phyloP scores from a whole-genome alignment of 164 flowering plant genomes.

The Vitis labrusca region DNA sequence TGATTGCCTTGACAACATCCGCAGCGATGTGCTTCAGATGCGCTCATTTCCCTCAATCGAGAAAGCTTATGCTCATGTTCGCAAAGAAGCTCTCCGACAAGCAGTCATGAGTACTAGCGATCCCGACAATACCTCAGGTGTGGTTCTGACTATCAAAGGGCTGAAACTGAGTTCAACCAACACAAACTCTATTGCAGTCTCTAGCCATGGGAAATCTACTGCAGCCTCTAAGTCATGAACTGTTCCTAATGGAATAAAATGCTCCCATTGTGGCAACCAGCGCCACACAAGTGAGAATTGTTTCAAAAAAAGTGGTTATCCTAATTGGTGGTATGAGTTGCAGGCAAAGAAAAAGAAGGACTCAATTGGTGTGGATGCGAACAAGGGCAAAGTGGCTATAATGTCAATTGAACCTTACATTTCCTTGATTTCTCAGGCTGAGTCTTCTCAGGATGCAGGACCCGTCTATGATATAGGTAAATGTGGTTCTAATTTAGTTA shows the following conservation, averaged over 20 bases:
- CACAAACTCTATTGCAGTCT: too few relatives aligned
- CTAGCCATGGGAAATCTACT: slow-evolving; percentile 1
- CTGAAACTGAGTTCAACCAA: too few relatives aligned
- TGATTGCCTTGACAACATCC: too few relatives aligned
- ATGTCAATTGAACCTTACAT: background rate
- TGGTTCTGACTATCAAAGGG: too few relatives aligned
- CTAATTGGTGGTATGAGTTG: slow-evolving; percentile 8
- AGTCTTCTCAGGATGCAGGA: background rate
- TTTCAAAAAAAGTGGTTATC: slow-evolving; percentile 10
- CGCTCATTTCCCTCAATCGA: too few relatives aligned
- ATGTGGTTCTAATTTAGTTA: background rate
- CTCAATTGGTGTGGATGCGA: background rate
- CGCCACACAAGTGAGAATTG: slow-evolving; percentile 10
- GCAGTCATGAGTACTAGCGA: too few relatives aligned
- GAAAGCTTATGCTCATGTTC: too few relatives aligned
- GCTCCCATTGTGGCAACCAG: slow-evolving; percentile 7
- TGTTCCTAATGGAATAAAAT: slow-evolving; percentile 4
- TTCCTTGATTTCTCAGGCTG: background rate
- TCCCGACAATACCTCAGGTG: too few relatives aligned
- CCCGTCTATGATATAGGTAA: background rate
- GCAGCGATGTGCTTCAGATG: too few relatives aligned
- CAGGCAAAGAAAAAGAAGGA: slow-evolving; percentile 3
- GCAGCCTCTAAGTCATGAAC: slow-evolving; percentile 1
- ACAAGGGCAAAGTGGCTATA: background rate
- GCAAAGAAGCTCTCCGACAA: too few relatives aligned